Evolutionary conservation across 495 filamentous ascomycete genomes (phyloP), one percentile per base, ranked within the genome.

Genomic region (Neurospora sp.): DNA sequence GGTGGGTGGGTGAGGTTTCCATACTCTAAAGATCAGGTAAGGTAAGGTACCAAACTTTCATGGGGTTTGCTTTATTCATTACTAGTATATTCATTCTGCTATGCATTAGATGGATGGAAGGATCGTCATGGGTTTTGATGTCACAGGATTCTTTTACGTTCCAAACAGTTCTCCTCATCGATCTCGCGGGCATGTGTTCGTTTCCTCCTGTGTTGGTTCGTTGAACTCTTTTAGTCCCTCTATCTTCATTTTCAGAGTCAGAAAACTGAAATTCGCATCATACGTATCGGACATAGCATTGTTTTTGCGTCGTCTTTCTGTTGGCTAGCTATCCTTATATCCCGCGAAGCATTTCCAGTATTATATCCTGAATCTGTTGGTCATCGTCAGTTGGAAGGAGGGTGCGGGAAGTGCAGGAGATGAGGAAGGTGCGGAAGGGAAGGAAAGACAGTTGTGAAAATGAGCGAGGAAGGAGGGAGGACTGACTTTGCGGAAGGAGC

Each of bases 221-320:
- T 18, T 42, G 41, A 6, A 7, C 6, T 42, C 16, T 42, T 2
- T 42, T 7, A 42, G 41, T 18, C 16, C 14, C 16, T 42, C 14
- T 42, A 18, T 16, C 14, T 42, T 11, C 23, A 23, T 12, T 1
- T 27, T 27, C 49, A 60, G 46, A 27, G 4, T 14, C 20, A 27
- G 10, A 27, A 14, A 60, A 60, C 20, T 60, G 11, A 27, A 27
- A 60, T 41, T 46, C 39, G 31, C 39, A 37, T 71, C 9, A 20
- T 71, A 38, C 40, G 39, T 54, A 31, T 70, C 20, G 66, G 46
- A 46, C 46, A 69, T 69, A 74, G 70, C 70, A 74, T 60, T 60
- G 11, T 27, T 54, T 54, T 54, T 60, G 49, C 49, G 23, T 35
- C 20, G 11, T 60, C 11, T 60, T 60, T 60, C 20, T 60, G 2